Conservation (phyloP, 352 stramenopile genomes). For the Globisporangium carolinianum region DNA sequence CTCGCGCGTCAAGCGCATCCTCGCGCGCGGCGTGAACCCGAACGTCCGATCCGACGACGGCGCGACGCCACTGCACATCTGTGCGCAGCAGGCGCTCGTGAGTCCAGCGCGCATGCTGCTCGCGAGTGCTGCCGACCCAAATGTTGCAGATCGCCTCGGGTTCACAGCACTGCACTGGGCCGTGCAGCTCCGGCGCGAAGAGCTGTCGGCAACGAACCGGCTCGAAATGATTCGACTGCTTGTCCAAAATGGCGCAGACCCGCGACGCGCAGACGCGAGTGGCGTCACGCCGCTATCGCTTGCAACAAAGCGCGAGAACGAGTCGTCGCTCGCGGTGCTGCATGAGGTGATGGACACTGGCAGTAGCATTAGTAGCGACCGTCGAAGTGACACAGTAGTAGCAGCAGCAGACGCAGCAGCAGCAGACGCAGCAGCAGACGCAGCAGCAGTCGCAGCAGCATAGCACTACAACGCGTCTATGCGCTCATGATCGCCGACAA, state of each 20-base stretch:
- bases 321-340: conserved; percentile 43
- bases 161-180: conserved; percentile 80
- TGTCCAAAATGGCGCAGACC: conserved; percentile 50
- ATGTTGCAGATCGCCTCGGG: conserved; percentile 47
- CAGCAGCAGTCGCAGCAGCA: conserved; percentile 5
- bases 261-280: conserved; percentile 27
- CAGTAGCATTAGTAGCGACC: conserved; percentile 5
- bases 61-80: conserved; percentile 71
- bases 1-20: conserved; percentile 38
- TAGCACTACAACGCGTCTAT: too few species aligned
- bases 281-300: conserved; percentile 57
- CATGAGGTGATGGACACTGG: conserved; percentile 36
- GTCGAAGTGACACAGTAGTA: conserved; percentile 5
- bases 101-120: conserved; percentile 51
- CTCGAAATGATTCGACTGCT: conserved; percentile 70
- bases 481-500: too few species aligned
- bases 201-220: conserved; percentile 48
- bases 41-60: conserved; percentile 51
- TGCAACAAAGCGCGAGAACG: conserved; percentile 65
- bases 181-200: conserved; percentile 74
- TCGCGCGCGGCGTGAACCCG: conserved; percentile 51
- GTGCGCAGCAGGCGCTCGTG: conserved; percentile 63
- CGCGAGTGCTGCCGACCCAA: conserved; percentile 54
- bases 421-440: conserved; percentile 4
- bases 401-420: conserved; percentile 10